Base-by-base conservation (phyloP, 345 rosid species). In the Erodium maritimum region DNA sequence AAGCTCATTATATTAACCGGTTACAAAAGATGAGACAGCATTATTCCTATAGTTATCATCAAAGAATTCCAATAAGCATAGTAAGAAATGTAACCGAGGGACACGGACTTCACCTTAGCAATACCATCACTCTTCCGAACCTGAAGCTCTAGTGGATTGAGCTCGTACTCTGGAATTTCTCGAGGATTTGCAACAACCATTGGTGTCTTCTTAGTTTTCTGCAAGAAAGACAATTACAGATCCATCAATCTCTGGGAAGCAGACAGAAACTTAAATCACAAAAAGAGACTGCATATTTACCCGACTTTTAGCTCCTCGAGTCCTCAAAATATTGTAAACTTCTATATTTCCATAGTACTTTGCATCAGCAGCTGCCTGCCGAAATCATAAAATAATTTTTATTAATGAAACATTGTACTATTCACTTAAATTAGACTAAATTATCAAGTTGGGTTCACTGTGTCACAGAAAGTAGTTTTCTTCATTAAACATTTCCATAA, bases 141-240 rank as follows among this genome's bases (percentile, higher is more conserved):
- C 69, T 83, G 99, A 71, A 93, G 82, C 72, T 93, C 99, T 17
- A 80, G 72, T 21, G 99, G 99, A 63, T 87, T 85, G 59, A 93
- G 96, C 76, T 93, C 96, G 56, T 93, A 93, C 63, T 89, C 99
- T 4, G 99, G 99, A 50, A 93, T 81, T 74, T 87, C 95, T 67
- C 82, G 76, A 60, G 99, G 94, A 77, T 89, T 83, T 6, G 90
- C 71, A 55, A 93, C 96, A 8, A 88, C 29, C 99, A 93, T 93
- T 16, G 99, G 99, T 16, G 99, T 93, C 74, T 75, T 89, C 79
- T 85, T 89, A 55, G 80, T 83, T 85, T 89, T 89, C 99, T 93
- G 72, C 55, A 71, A 23, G 52, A 58, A 71, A 37, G 37, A 56
- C 11, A 64, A 46, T 54, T 54, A 61, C 42, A 61, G 52, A 21